Percentiles rank a stretch among this genome's conserved stretches.
Evolutionary conservation across 1,284 basidiomycete species (phyloP).

Genomic region (Rugiboletus extremiorientalis): DNA sequence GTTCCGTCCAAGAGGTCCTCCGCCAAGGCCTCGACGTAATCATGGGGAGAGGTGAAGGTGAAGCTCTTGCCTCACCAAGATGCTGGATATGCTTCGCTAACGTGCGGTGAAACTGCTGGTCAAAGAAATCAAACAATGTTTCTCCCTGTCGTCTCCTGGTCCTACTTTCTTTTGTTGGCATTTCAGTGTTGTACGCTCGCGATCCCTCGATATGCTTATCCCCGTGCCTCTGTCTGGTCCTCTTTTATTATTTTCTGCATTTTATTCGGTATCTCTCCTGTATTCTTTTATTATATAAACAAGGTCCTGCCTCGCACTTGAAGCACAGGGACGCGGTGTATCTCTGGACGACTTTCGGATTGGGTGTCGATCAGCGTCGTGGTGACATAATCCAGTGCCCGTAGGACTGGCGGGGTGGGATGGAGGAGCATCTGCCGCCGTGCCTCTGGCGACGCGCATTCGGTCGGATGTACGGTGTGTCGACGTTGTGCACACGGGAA

Average conservation of each 20-base stretch:
- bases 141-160: constrained; percentile 4
- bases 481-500: neutral
- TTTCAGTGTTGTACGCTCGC: constrained; percentile 30
- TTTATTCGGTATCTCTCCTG: constrained; percentile 32
- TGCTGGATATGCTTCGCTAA: neutral
- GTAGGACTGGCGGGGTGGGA: neutral
- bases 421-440: neutral
- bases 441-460: neutral
- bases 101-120: neutral
- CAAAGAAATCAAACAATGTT: neutral
- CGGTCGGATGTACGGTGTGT: neutral
- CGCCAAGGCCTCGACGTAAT: constrained; percentile 21
- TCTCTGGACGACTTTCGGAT: too few relatives aligned
- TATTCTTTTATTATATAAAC: constrained; percentile 24
- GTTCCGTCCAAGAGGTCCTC: constrained; percentile 25
- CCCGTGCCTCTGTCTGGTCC: constrained; percentile 7
- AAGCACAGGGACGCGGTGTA: too few relatives aligned
- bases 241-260: constrained; percentile 30
- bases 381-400: neutral
- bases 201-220: constrained; percentile 34
- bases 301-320: neutral
- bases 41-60: constrained; percentile 2
- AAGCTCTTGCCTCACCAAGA: neutral
- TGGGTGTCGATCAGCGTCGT: too few relatives aligned
- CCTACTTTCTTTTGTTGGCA: constrained; percentile 6